Evolutionary conservation across 2,329 filamentous ascomycete species (phyloP).

Genomic region (Penicillium paneum): DNA sequence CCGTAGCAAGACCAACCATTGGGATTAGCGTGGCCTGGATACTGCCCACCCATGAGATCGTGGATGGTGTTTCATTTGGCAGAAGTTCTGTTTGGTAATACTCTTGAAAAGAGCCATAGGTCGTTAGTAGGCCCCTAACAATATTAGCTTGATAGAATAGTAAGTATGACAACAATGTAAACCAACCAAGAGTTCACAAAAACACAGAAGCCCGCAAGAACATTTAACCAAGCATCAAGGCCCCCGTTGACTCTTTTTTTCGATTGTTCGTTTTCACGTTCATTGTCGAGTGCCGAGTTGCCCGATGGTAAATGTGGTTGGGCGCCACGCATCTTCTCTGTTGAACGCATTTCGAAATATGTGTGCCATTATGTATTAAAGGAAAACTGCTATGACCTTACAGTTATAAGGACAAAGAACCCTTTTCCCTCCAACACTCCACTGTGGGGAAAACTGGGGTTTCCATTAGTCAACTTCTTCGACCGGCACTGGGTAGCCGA

Average conservation of each 20-base stretch:
- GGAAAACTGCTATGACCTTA: not conserved
- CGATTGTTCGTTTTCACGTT: not conserved
- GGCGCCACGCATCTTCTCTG: slow-evolving; percentile 9
- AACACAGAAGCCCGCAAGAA: slow-evolving; percentile 31
- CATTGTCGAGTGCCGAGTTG: not conserved
- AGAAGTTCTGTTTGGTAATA: slow-evolving; percentile 46
- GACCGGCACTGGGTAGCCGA: slow-evolving; percentile 23
- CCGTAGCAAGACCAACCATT: slow-evolving; percentile 47
- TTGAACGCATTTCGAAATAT: not conserved
- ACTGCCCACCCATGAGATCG: slow-evolving; percentile 50
- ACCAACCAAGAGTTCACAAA: slow-evolving; percentile 36
- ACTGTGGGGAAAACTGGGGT: slow-evolving; percentile 19
- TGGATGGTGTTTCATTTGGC: slow-evolving; percentile 35
- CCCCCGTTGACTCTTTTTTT: slow-evolving; percentile 25
- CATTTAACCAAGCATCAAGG: slow-evolving; percentile 29
- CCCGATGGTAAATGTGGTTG: not conserved
- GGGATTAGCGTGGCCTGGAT: slow-evolving; percentile 49
- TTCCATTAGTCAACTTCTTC: slow-evolving; percentile 22
- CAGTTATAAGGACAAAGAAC: not conserved
- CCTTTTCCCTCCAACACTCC: slow-evolving; percentile 12
- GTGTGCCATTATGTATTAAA: not conserved
- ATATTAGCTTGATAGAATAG: slow-evolving; percentile 1
- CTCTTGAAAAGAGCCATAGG: slow-evolving; percentile 50
- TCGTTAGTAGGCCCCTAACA: slow-evolving; percentile 42
- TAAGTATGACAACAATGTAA: not conserved